Evolutionary conservation across 306 rosid genomes (phyloP).

Genomic region (Malus orientalis): DNA sequence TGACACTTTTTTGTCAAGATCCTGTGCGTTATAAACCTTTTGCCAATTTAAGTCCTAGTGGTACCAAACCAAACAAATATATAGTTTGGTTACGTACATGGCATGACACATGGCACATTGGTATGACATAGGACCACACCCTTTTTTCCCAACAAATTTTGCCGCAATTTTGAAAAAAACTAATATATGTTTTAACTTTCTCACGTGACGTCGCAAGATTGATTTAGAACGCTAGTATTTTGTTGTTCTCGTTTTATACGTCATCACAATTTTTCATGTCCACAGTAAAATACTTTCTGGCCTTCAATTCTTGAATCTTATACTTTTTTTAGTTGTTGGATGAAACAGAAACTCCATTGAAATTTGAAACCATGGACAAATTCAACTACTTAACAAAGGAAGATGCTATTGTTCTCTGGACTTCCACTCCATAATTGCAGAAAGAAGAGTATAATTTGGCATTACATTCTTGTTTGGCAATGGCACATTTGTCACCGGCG

Average conservation of each 20-base stretch:
- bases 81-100: neutral
- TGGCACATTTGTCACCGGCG: conserved; percentile 76
- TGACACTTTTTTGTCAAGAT: conserved; percentile 3
- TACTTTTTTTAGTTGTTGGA: neutral
- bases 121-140: neutral
- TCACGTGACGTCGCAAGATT: neutral
- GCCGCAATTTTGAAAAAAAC: neutral
- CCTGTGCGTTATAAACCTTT: neutral
- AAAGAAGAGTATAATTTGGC: conserved; percentile 74
- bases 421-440: conserved; percentile 93
- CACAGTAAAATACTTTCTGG: neutral
- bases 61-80: neutral
- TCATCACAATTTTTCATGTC: neutral
- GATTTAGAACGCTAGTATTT: no score
- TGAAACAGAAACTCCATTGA: neutral
- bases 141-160: no score
- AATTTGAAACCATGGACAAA: neutral
- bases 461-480: conserved; percentile 58
- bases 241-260: no score
- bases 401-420: conserved; percentile 14
- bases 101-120: neutral
- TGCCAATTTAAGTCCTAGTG: neutral
- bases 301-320: neutral
- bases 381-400: neutral
- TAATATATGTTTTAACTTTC: no score